Percentiles rank a stretch among this genome's conserved stretches.
These are phyloP conservation scores for Exsudoporus floridanus DNA, from an alignment of 1,284 basidiomycete species.

Conservation along the genomic window DNA sequence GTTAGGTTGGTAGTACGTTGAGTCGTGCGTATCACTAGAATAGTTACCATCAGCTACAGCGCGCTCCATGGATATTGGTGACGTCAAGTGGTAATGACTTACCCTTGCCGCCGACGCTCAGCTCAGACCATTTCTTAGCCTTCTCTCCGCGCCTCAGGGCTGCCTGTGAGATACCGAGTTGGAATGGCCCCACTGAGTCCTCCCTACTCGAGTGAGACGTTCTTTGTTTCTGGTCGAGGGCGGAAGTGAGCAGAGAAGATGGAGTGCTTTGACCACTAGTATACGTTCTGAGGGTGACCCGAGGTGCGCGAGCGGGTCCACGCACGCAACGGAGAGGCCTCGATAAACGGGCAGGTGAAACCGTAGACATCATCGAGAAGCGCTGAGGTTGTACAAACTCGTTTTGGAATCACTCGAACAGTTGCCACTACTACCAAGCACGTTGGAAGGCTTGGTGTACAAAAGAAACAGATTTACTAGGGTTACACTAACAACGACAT, in stretches of 20 bases:
- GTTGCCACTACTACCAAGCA: not conserved
- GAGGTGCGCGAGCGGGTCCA: not conserved
- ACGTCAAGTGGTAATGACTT: slow-evolving; percentile 27
- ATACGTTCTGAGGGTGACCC: slow-evolving; percentile 37
- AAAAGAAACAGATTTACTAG: not conserved
- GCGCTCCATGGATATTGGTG: not conserved
- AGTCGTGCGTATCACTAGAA: slow-evolving; percentile 44
- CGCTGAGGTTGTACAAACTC: not conserved
- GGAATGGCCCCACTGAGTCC: slow-evolving; percentile 79
- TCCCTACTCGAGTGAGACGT: slow-evolving; percentile 39
- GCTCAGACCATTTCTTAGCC: slow-evolving; percentile 78
- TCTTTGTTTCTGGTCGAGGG: slow-evolving; percentile 61
- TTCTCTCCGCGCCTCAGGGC: slow-evolving; percentile 54
- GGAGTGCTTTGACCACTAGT: slow-evolving; percentile 50
- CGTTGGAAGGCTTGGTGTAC: not conserved
- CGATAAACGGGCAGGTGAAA: slow-evolving; percentile 10
- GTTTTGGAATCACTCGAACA: not conserved
- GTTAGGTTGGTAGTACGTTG: slow-evolving; percentile 78
- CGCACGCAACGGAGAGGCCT: slow-evolving; percentile 2
- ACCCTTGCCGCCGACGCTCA: slow-evolving; percentile 84
- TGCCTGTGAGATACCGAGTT: slow-evolving; percentile 67
- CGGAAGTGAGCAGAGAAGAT: slow-evolving; percentile 61
- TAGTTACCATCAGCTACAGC: not conserved
- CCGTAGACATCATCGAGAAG: slow-evolving; percentile 15
- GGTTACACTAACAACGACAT: too few relatives aligned